These are phyloP conservation scores for Monilinia aucupariae DNA, from an alignment of 2,329 filamentous ascomycete species.

Conservation along the genomic window DNA sequence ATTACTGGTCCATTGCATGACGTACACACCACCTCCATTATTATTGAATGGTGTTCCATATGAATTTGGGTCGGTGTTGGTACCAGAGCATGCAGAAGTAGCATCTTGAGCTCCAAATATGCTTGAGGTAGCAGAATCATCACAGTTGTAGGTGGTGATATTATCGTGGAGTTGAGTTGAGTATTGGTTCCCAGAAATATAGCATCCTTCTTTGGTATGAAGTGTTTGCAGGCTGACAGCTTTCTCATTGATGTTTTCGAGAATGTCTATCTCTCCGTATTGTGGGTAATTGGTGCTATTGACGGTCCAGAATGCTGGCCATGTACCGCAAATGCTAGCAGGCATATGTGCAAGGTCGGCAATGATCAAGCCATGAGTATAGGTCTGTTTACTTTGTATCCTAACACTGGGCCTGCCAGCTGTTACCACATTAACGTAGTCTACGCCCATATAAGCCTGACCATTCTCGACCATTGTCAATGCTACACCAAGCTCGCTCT, in stretches of 20 bases:
- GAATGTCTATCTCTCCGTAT: conserved; percentile 58
- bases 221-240: conserved; percentile 55
- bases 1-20: conserved; percentile 61
- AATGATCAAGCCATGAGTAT: conserved; percentile 61
- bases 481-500: conserved; percentile 26
- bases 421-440: conserved; percentile 50
- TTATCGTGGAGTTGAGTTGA: not conserved
- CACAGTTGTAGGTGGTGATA: conserved; percentile 25
- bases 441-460: conserved; percentile 62
- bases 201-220: conserved; percentile 49
- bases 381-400: conserved; percentile 58
- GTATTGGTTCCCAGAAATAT: conserved; percentile 31
- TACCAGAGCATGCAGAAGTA: conserved; percentile 25
- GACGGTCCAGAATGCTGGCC: conserved; percentile 61
- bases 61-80: conserved; percentile 41
- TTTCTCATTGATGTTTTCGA: conserved; percentile 62
- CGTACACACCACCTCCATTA: conserved; percentile 60
- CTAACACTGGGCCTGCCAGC: conserved; percentile 59
- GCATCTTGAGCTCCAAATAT: conserved; percentile 39
- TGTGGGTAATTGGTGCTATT: conserved; percentile 53
- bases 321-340: conserved; percentile 65
- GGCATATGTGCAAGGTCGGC: conserved; percentile 61
- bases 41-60: conserved; percentile 58
- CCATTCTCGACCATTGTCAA: conserved; percentile 50
- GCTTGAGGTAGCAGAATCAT: conserved; percentile 24